These are phyloP conservation scores for Astragalus membranaceus DNA, from an alignment of 306 rosid species.

Conservation along the genomic window DNA sequence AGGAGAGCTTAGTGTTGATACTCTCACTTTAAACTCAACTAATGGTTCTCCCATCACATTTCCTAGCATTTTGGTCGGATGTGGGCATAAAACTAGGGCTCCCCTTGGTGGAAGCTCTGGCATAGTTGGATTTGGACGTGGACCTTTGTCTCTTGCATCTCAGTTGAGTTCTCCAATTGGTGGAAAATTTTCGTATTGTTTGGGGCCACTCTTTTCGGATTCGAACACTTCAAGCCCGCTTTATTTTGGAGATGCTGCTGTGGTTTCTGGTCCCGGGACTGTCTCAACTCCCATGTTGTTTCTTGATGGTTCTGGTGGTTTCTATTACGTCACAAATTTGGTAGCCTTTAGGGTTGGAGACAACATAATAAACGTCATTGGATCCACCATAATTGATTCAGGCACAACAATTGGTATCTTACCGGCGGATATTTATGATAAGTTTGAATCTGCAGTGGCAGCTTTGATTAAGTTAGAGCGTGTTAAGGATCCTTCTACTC, in stretches of 20 bases:
- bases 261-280: slow-evolving; percentile 7
- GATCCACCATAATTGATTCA: slow-evolving; percentile 27
- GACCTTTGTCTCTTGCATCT: slow-evolving; percentile 12
- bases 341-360: neutral
- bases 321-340: neutral
- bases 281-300: slow-evolving; percentile 20
- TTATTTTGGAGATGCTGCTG: slow-evolving; percentile 8
- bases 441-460: slow-evolving; percentile 13
- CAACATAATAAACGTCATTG: neutral
- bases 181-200: slow-evolving; percentile 49
- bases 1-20: slow-evolving; percentile 20
- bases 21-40: neutral
- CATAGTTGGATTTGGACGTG: slow-evolving; percentile 42
- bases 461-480: neutral
- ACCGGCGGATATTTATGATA: slow-evolving; percentile 5
- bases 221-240: neutral
- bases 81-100: slow-evolving; percentile 8
- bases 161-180: neutral
- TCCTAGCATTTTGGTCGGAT: slow-evolving; percentile 33
- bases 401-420: slow-evolving; percentile 21
- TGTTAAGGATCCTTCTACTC: slow-evolving; percentile 5
- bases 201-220: neutral
- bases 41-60: slow-evolving; percentile 4
- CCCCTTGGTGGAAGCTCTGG: slow-evolving; percentile 13
- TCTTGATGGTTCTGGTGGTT: too few species aligned